These are phyloP conservation scores for Metrosideros polymorpha DNA, from an alignment of 441 rosid species.

Conservation along the genomic window DNA sequence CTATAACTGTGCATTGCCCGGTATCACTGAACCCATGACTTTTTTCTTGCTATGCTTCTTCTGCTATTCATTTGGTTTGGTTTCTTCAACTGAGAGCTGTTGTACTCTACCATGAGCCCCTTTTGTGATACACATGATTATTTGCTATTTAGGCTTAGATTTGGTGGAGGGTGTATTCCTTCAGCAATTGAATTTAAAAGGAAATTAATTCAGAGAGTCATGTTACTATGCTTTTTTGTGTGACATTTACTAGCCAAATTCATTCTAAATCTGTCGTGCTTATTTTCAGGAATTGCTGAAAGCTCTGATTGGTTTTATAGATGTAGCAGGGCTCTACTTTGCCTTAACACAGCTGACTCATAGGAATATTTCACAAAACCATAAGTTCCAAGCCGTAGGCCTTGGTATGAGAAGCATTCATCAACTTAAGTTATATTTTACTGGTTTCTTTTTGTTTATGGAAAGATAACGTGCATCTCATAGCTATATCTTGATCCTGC, in stretches of 20 bases:
- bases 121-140: neutral
- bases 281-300: constrained; percentile 67
- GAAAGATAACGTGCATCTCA: neutral
- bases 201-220: neutral
- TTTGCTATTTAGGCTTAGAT: neutral
- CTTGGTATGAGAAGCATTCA: constrained; percentile 47
- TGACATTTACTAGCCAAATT: neutral
- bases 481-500: neutral
- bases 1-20: neutral
- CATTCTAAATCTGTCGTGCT: neutral
- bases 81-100: neutral
- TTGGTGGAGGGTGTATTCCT: neutral
- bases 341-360: constrained; percentile 87
- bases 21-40: neutral
- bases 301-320: constrained; percentile 86
- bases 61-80: neutral
- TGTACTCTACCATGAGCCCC: neutral
- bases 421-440: neutral
- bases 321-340: constrained; percentile 87
- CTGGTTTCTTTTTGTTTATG: neutral
- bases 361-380: constrained; percentile 91
- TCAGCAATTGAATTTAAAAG: neutral
- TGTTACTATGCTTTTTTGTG: neutral
- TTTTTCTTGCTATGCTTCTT: neutral
- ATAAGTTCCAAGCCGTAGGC: constrained; percentile 95